Conservation (phyloP, 1,284 basidiomycete species). For the Fistulina hepatica region DNA sequence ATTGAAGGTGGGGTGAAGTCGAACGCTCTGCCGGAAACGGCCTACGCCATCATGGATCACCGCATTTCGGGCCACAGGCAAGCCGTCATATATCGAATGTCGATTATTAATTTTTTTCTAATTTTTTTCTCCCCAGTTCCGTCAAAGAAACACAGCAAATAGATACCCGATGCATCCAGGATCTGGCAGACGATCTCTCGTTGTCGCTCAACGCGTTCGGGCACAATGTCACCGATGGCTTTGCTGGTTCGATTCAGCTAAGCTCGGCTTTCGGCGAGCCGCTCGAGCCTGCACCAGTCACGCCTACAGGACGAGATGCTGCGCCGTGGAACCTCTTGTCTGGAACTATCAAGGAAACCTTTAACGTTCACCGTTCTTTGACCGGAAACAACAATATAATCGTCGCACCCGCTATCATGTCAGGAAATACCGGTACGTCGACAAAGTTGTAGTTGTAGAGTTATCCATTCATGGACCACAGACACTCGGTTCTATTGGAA, state of each 20-base stretch:
- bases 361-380: constrained; percentile 25
- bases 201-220: constrained; percentile 37
- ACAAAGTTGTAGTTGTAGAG: not conserved
- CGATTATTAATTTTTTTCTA: too few species aligned
- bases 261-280: constrained; percentile 34
- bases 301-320: constrained; percentile 28
- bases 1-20: constrained; percentile 1
- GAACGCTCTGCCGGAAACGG: constrained; percentile 5
- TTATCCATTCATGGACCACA: constrained; percentile 8
- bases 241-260: constrained; percentile 24
- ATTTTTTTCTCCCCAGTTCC: constrained; percentile 22
- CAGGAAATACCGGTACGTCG: constrained; percentile 28
- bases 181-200: constrained; percentile 33
- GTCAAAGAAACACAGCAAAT: constrained; percentile 30
- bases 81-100: too few species aligned
- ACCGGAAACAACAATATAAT: constrained; percentile 18
- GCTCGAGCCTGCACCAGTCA: constrained; percentile 48
- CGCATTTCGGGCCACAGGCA: constrained; percentile 3
- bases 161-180: constrained; percentile 28
- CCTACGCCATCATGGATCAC: constrained; percentile 5
- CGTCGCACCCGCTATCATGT: constrained; percentile 27
- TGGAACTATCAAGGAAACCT: constrained; percentile 37
- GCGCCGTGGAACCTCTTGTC: constrained; percentile 32
- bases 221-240: constrained; percentile 18
- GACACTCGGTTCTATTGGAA: constrained; percentile 46